These are phyloP conservation scores for Botrytis aclada DNA, from an alignment of 2,329 filamentous ascomycete species.

Conservation along the genomic window DNA sequence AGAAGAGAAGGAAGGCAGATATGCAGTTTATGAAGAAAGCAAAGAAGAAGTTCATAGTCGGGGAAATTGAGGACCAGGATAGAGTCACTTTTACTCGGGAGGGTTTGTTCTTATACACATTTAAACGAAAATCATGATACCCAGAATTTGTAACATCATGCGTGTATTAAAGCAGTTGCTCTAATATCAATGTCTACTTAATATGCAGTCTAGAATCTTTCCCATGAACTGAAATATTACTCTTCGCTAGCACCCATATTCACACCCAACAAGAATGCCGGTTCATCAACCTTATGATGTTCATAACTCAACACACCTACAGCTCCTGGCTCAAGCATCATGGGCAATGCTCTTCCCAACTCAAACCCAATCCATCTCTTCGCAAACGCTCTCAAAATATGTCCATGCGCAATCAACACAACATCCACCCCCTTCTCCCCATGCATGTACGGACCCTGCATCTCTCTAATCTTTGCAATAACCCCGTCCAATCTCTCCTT, in stretches of 20 bases:
- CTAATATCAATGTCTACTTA: conserved; percentile 1
- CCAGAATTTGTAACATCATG: neutral
- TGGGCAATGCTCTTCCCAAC: conserved; percentile 36
- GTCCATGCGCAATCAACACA: conserved; percentile 46
- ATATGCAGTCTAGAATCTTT: neutral
- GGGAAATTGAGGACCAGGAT: conserved; percentile 61
- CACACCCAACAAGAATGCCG: conserved; percentile 39
- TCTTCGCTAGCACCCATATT: conserved; percentile 32
- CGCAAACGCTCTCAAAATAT: conserved; percentile 54
- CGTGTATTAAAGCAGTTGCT: neutral
- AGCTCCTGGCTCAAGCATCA: conserved; percentile 43
- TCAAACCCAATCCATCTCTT: conserved; percentile 52
- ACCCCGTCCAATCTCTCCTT: conserved; percentile 47
- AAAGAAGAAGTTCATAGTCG: conserved; percentile 62
- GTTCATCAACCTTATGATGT: conserved; percentile 40
- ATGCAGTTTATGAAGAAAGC: conserved; percentile 71
- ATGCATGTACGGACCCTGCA: conserved; percentile 46
- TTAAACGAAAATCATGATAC: conserved; percentile 43
- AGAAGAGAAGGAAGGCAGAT: conserved; percentile 81
- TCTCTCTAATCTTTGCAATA: conserved; percentile 48
- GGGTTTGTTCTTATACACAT: conserved; percentile 59
- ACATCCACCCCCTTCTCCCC: conserved; percentile 47
- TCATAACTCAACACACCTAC: conserved; percentile 41
- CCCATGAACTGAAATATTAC: neutral
- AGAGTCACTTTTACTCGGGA: conserved; percentile 55